Base-by-base conservation (phyloP, 1,139 yeast genomes). In the Candida tropicalis region DNA sequence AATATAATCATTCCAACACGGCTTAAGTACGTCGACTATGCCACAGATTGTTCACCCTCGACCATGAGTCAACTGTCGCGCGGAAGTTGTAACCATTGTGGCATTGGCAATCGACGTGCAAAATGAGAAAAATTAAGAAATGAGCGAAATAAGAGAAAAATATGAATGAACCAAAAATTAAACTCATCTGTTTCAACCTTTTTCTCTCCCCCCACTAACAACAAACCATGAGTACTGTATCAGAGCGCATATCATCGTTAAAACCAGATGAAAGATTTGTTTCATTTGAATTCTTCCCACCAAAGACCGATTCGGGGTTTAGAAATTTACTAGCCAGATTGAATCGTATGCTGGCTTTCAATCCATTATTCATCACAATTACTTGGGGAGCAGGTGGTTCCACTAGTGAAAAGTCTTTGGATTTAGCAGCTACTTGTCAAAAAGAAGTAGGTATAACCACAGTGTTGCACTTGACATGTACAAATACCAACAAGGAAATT, bases 331-430 rank as follows among this genome's bases (percentile, higher is more conserved):
- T 87, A 40, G 89, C 91, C 27, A 84, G 99, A 65, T 80, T 93
- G 65, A 81, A 81, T 57, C 83, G 99, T 59, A 86, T 93, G 95
- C 81, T 87, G 57, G 85, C 87, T 3, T 69, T 93, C 51, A 91
- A 90, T 43, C 98, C 98, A 3, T 67, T 86, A 18, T 95, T 93
- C 62, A 84, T 91, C 42, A 88, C 97, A 2, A 86, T 95, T 9
- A 95, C 99, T 0, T 93, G 99, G 98, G 99, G 99, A 23, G 98
- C 99, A 7, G 98, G 98, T 31, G 99, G 99, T 2, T 83, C 96
- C 3, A 90, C 98, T 4, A 82, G 95, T 42, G 85, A 81, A 44
- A 90, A 89, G 66, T 87, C 97, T 0, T 66, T 93, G 48, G 95
- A 87, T 40, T 70, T 93, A 46, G 97, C 97, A 0, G 72, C 81